Base-by-base conservation (phyloP, 2,329 filamentous ascomycete genomes). In the Sclerotinia sclerotiorum region DNA sequence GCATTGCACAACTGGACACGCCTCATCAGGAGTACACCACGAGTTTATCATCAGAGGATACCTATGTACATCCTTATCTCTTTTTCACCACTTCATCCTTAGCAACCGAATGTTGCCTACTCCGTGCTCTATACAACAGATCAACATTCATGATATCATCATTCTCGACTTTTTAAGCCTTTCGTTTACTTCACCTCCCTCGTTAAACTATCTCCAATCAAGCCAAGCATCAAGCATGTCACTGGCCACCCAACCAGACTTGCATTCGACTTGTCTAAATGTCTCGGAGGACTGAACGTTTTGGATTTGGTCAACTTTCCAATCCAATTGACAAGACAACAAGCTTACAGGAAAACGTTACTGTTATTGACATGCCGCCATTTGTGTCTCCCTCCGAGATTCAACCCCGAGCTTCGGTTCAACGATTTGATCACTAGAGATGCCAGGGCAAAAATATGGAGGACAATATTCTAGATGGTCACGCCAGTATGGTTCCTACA, bases 141-240 rank as follows among this genome's bases (percentile, higher is more conserved):
- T 61, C 58, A 49, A 32, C 58, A 35, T 24, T 35, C 24, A 51
- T 62, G 60, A 62, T 62, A 62, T 62, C 60, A 62, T 48, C 21
- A n/a, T 49, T 46, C 8, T 51, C 29, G 13, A 42, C 46, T 24
- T 5, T 4, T 35, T 51, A 51, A 51, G 39, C 17, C 60, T 46
- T 62, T 62, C 44, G 29, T 27, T 61, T n/a, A n/a, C 27, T 35
- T 17, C 2, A 55, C 29, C 29, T 46, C 27, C 21, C 42, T 61
- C 44, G 42, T 48, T 15, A 62, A 46, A 62, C 49, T 29, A 49
- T 51, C 29, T 62, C 29, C n/a, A 62, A 35, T 5, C 29, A 62
- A 62, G 55, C 35, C 21, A 57, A 57, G 55, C n/a, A 62, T 62
- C 60, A 51, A 51, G 60, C 44, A 51, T 62, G 60, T 62, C 60